phyloP scores from a whole-genome alignment of 1,284 basidiomycete genomes.

The Naganishia cerealis region DNA sequence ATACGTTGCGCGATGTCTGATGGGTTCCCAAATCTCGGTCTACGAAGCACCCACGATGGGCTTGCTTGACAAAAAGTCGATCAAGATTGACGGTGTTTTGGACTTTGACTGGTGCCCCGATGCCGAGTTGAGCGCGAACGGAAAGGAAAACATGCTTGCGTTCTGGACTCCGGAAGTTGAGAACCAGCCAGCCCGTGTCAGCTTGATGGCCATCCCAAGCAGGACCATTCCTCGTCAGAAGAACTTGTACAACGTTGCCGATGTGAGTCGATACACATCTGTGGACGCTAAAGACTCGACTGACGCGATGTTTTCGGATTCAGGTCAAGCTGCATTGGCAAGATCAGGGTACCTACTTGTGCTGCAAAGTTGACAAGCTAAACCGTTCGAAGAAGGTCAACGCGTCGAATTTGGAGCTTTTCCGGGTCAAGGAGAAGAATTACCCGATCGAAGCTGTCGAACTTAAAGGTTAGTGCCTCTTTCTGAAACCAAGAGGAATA shows the following conservation, averaged over 20 bases:
- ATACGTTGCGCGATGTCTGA: constrained; percentile 84
- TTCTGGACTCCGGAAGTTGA: constrained; percentile 97
- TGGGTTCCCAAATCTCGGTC: constrained; percentile 90
- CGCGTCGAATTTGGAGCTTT: constrained; percentile 98
- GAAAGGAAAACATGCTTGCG: constrained; percentile 84
- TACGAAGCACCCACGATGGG: constrained; percentile 95
- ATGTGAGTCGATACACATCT: constrained; percentile 61
- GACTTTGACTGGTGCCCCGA: constrained; percentile 99
- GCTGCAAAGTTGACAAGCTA: constrained; percentile 98
- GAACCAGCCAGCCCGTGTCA: constrained; percentile 96
- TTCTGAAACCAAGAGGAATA: constrained; percentile 9
- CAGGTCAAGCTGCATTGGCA: constrained; percentile 99
- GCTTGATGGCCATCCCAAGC: constrained; percentile 83
- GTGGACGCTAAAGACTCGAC: background rate
- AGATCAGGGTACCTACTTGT: constrained; percentile 97
- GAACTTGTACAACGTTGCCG: constrained; percentile 97
- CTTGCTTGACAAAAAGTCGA: constrained; percentile 91
- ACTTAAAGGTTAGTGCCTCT: constrained; percentile 70
- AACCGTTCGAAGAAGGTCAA: constrained; percentile 99
- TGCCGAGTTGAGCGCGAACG: constrained; percentile 57
- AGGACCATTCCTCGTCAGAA: constrained; percentile 85
- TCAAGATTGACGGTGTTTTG: constrained; percentile 96
- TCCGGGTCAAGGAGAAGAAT: constrained; percentile 96
- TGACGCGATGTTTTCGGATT: background rate
- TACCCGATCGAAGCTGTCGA: constrained; percentile 97